phyloP scores from a whole-genome alignment of 208 protist genomes.

The Trypanosoma scelopori region DNA sequence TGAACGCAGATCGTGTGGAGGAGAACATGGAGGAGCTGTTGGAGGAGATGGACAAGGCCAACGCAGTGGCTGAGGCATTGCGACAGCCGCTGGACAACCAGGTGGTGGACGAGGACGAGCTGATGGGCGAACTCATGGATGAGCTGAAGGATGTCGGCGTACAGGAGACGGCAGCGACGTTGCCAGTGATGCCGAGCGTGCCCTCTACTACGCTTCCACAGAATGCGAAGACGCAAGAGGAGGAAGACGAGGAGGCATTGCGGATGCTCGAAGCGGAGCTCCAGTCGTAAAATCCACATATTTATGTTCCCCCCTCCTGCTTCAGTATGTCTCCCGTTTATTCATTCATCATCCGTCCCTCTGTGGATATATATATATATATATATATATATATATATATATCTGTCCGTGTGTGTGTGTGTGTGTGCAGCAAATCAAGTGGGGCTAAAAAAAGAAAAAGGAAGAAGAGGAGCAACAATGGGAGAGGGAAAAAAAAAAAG shows the following conservation, averaged over 20 bases:
- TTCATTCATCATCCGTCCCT: no score
- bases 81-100: slow-evolving; percentile 76
- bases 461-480: neutral
- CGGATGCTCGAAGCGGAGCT: slow-evolving; percentile 72
- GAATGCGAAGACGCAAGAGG: slow-evolving; percentile 33
- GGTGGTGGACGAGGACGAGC: slow-evolving; percentile 82
- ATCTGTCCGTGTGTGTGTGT: slow-evolving; percentile 2
- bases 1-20: slow-evolving; percentile 88
- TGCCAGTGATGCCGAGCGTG: slow-evolving; percentile 43
- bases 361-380: no score
- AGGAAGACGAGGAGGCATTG: slow-evolving; percentile 81
- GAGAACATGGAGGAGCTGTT: slow-evolving; percentile 85
- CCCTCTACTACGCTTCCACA: slow-evolving; percentile 25
- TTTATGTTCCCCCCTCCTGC: neutral
- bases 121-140: slow-evolving; percentile 79
- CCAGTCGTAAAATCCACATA: slow-evolving; percentile 22
- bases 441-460: neutral
- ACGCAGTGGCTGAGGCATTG: slow-evolving; percentile 82
- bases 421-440: neutral
- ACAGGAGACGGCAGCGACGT: neutral
- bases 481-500: neutral
- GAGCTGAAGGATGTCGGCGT: slow-evolving; percentile 46
- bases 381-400: no score
- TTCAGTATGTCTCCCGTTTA: neutral
- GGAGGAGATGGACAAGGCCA: slow-evolving; percentile 92